Evolutionary conservation across 345 rosid genomes (phyloP), one percentile per base, ranked within the genome.

Genomic region (Euphorbia peplus): DNA sequence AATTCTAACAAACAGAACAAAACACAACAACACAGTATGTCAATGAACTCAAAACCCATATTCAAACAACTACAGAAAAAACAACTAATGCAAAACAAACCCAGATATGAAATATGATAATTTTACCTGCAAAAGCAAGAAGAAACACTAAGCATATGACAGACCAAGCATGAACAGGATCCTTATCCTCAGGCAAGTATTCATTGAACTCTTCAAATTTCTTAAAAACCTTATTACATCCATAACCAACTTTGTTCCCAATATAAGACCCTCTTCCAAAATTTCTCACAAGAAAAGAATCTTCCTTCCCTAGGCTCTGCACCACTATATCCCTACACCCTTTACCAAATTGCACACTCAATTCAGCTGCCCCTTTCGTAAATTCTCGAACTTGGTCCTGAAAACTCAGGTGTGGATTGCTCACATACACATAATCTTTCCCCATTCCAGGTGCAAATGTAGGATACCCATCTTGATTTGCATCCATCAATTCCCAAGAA

Each of bases 131-230:
- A 61, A 88, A 60, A 64, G 84, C 90, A 67, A 88, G 68, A 68
- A 88, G 58, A 32, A 79, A 60, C 32, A 88, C 88, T 25, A 76
- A 29, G 70, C 80, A 69, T 14, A 88, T 76, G 26, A 88, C 88
- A 5, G 82, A 83, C 86, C 82, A 86, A 21, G 79, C 84, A 75
- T 81, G 87, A 54, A 75, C 12, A 8, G 89, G 93, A 66, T 86
- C 83, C 76, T 81, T 88, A 70, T 86, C 93, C 78, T 88, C 93
- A 18, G 93, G 93, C 73, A 88, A 70, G 69, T 76, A 81, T 44
- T 86, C 79, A 60, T 80, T 80, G 58, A 84, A 76, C 21, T 69
- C 55, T 56, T 51, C 64, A 41, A 88, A 74, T 70, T 66, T 81
- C 76, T 68, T 68, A 44, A 72, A 47, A 58, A 73, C 64, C 63